Evolutionary conservation across 768 basidiomycete genomes (phyloP).

Genomic region (Glaciozyma antarctica): DNA sequence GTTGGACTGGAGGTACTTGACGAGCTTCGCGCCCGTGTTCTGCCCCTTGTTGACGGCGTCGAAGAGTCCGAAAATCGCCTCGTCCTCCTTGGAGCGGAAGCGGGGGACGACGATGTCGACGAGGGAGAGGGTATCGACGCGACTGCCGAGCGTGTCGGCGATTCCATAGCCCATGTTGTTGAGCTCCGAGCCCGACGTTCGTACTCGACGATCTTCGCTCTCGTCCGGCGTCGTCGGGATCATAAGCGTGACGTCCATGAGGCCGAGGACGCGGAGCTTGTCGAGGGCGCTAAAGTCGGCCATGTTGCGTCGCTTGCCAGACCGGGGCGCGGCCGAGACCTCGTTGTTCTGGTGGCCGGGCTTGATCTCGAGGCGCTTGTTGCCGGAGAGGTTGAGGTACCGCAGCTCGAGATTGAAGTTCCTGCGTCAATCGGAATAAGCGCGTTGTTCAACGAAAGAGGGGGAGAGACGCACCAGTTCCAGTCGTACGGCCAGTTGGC

Average conservation of each 20-base stretch:
- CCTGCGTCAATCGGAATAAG: conserved; percentile 45
- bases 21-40: conserved; percentile 45
- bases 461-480: conserved; percentile 69
- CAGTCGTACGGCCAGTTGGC: conserved; percentile 98
- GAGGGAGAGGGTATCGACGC: conserved; percentile 69
- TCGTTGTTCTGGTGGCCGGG: conserved; percentile 47
- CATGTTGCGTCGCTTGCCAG: conserved; percentile 44
- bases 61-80: conserved; percentile 94
- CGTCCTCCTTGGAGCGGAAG: conserved; percentile 63
- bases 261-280: conserved; percentile 77
- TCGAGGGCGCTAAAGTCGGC: conserved; percentile 81
- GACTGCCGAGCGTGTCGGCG: conserved; percentile 71
- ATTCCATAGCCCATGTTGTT: conserved; percentile 93
- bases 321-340: conserved; percentile 27
- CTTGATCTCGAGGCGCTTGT: conserved; percentile 92
- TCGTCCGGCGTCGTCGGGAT: conserved; percentile 47
- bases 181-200: conserved; percentile 79
- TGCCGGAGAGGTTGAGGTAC: conserved; percentile 94
- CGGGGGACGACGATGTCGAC: conserved; percentile 83
- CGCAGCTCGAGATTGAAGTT: conserved; percentile 89
- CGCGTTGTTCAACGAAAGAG: background rate
- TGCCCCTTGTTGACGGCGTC: conserved; percentile 51
- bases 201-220: conserved; percentile 76
- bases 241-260: conserved; percentile 86
- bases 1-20: conserved; percentile 74